Conservation (phyloP, 345 rosid species). For the Atalantia buxifolia region DNA sequence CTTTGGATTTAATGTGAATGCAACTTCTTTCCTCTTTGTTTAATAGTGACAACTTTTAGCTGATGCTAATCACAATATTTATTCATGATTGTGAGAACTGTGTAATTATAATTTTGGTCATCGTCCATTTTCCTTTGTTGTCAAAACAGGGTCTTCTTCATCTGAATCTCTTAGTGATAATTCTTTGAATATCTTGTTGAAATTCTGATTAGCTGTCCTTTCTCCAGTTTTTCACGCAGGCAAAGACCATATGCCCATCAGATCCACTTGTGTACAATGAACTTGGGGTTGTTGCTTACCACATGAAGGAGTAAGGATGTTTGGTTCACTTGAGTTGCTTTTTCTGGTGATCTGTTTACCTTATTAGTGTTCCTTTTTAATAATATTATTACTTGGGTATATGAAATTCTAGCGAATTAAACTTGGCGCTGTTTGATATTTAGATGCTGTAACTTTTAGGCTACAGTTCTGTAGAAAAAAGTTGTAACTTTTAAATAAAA, state of each 20-base stretch:
- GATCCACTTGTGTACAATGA: slow-evolving; percentile 97
- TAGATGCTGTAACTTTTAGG: rapidly evolving
- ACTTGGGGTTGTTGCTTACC: slow-evolving; percentile 95
- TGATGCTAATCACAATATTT: neutral
- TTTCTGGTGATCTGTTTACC: neutral
- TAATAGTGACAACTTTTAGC: neutral
- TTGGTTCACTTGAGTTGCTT: neutral
- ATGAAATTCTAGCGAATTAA: neutral
- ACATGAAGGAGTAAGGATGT: slow-evolving; percentile 79
- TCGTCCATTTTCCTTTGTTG: neutral
- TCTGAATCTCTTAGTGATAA: neutral
- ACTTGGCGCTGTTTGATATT: neutral
- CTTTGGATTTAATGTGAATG: neutral
- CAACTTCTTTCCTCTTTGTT: neutral
- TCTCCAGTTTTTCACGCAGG: slow-evolving; percentile 89
- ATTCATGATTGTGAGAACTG: neutral
- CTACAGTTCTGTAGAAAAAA: too few relatives aligned
- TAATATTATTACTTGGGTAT: neutral
- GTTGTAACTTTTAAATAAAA: too few relatives aligned
- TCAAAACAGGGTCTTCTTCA: neutral
- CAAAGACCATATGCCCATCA: slow-evolving; percentile 80
- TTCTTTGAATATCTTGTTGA: neutral
- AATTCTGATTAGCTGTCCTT: slow-evolving; percentile 12
- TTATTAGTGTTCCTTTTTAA: neutral
- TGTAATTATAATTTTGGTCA: neutral